Conservation (phyloP, 2,329 filamentous ascomycete genomes). For the Aspergillus sp. region DNA sequence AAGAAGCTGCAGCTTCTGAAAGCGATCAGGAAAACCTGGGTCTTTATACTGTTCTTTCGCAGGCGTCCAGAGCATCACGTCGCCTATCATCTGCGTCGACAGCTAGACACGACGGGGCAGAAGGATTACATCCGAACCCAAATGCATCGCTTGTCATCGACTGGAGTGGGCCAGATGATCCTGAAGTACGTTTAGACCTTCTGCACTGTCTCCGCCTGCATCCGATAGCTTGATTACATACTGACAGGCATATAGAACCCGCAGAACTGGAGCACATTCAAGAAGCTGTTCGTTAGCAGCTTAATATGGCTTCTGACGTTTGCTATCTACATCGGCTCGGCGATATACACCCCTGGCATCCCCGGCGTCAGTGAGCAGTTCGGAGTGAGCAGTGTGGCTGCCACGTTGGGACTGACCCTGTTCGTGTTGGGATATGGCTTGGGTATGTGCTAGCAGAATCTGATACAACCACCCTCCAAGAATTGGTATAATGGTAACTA, state of each 20-base stretch:
- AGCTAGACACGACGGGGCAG: conserved; percentile 1
- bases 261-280: conserved; percentile 48
- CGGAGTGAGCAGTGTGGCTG: conserved; percentile 47
- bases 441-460: conserved; percentile 12
- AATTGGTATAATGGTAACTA: neutral
- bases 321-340: conserved; percentile 54
- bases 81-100: neutral
- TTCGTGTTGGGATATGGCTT: conserved; percentile 53
- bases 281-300: conserved; percentile 49
- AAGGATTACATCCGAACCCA: neutral
- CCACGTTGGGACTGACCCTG: conserved; percentile 52
- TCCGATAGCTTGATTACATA: neutral
- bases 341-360: conserved; percentile 54
- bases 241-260: conserved; percentile 40
- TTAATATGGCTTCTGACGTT: conserved; percentile 52
- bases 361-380: conserved; percentile 46
- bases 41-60: conserved; percentile 23
- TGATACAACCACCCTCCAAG: neutral
- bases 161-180: conserved; percentile 20
- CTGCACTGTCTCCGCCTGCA: neutral
- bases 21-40: conserved; percentile 10
- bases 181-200: conserved; percentile 12
- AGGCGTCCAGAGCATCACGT: conserved; percentile 11
- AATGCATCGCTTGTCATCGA: conserved; percentile 17
- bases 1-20: conserved; percentile 5